Percentiles rank a stretch among this genome's conserved stretches.
phyloP scores from a whole-genome alignment of 441 rosid genomes.

The Macaranga tanarius region DNA sequence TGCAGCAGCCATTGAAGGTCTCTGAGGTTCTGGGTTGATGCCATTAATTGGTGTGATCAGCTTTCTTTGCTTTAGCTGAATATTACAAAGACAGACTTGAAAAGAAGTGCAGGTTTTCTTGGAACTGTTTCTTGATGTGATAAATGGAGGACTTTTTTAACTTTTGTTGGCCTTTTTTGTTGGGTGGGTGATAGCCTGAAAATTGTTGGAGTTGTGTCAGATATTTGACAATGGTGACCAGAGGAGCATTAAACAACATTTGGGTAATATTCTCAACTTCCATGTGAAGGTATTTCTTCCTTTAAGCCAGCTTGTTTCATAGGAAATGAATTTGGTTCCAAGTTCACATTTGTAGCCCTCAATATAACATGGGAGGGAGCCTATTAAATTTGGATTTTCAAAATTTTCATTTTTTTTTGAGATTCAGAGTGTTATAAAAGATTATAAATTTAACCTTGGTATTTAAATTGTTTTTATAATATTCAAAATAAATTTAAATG shows the following conservation, averaged over 20 bases:
- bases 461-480: too few species aligned
- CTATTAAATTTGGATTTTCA: too few species aligned
- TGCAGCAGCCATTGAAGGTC: slow-evolving; percentile 73
- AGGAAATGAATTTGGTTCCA: slow-evolving; percentile 1
- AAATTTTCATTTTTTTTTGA: too few species aligned
- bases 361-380: too few species aligned
- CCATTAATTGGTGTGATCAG: slow-evolving; percentile 44
- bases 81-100: neutral
- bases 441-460: too few species aligned
- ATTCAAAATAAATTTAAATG: too few species aligned
- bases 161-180: neutral
- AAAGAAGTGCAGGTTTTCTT: neutral
- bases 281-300: slow-evolving; percentile 28
- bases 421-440: too few species aligned
- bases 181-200: slow-evolving; percentile 3
- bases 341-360: too few species aligned
- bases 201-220: slow-evolving; percentile 12
- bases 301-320: slow-evolving; percentile 15
- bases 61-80: neutral
- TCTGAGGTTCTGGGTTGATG: slow-evolving; percentile 47
- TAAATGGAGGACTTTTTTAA: neutral
- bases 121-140: neutral
- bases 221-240: slow-evolving; percentile 9
- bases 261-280: slow-evolving; percentile 26
- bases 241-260: neutral